Evolutionary conservation across 2,329 filamentous ascomycete species (phyloP).

Genomic region (Trichoderma sp.): DNA sequence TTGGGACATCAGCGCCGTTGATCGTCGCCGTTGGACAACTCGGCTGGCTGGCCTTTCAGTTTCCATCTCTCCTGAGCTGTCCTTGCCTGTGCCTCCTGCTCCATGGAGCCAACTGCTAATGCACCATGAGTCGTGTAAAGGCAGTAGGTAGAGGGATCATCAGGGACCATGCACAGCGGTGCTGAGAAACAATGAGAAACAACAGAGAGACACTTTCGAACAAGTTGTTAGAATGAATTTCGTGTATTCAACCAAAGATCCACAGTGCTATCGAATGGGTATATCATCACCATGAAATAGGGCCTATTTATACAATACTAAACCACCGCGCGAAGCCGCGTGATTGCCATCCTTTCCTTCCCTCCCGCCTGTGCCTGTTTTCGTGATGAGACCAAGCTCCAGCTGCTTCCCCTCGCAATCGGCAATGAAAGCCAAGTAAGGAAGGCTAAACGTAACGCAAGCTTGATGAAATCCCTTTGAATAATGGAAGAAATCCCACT

Average conservation of each 20-base stretch:
- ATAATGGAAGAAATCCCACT: not conserved
- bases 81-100: not conserved
- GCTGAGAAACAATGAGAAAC: not conserved
- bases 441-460: slow-evolving; percentile 12
- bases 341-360: slow-evolving; percentile 16
- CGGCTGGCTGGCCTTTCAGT: not conserved
- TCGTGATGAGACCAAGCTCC: slow-evolving; percentile 15
- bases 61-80: not conserved
- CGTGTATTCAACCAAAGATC: slow-evolving; percentile 21
- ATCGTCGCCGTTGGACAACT: slow-evolving; percentile 2
- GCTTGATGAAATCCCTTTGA: slow-evolving; percentile 1
- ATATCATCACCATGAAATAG: slow-evolving; percentile 26
- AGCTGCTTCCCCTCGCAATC: slow-evolving; percentile 9
- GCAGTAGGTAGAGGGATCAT: not conserved
- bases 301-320: slow-evolving; percentile 26
- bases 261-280: slow-evolving; percentile 23
- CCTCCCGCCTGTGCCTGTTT: slow-evolving; percentile 11
- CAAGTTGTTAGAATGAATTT: not conserved
- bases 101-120: not conserved
- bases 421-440: not conserved
- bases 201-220: not conserved
- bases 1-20: slow-evolving; percentile 16
- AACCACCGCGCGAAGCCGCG: not conserved
- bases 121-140: not conserved
- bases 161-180: slow-evolving; percentile 3